Percentiles rank a stretch among this genome's conserved stretches.
phyloP scores from a whole-genome alignment of 768 basidiomycete genomes.

The Leucogyrophana mollusca region DNA sequence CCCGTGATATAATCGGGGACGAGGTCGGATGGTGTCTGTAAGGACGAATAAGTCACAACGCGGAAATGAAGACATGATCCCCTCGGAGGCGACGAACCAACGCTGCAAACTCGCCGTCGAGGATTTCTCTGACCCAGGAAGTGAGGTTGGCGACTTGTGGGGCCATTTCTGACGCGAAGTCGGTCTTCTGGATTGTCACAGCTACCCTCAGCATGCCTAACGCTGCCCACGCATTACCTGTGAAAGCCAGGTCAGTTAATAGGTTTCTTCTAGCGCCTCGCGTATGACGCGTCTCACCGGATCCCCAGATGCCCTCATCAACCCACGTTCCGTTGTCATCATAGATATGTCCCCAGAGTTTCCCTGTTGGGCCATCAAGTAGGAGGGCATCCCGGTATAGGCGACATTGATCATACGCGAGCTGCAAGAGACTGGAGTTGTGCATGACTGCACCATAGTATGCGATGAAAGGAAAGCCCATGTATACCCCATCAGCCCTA shows the following conservation, averaged over 20 bases:
- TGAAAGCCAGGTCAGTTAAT: not conserved
- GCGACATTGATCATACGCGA: constrained; percentile 38
- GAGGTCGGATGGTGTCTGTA: constrained; percentile 28
- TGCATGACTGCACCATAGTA: constrained; percentile 34
- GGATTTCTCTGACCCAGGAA: constrained; percentile 36
- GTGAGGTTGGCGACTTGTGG: constrained; percentile 28
- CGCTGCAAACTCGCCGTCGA: constrained; percentile 52
- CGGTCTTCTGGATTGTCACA: constrained; percentile 34
- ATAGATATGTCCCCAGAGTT: constrained; percentile 37
- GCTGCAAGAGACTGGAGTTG: constrained; percentile 37
- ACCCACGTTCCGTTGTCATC: constrained; percentile 10
- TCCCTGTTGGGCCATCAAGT: constrained; percentile 25
- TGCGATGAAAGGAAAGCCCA: constrained; percentile 45
- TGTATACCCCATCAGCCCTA: constrained; percentile 40
- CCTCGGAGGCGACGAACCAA: constrained; percentile 12
- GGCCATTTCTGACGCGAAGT: constrained; percentile 24
- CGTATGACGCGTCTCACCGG: constrained; percentile 21
- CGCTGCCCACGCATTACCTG: constrained; percentile 41
- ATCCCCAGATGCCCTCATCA: constrained; percentile 32
- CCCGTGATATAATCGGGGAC: constrained; percentile 36
- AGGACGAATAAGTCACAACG: not conserved
- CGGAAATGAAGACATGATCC: no score
- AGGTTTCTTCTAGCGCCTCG: no score
- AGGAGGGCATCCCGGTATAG: constrained; percentile 38
- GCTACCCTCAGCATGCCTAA: constrained; percentile 39